Percentiles rank a stretch among this genome's conserved stretches.
These are phyloP conservation scores for Rhizoclosmatium globosum DNA, from an alignment of 192 early-diverging fungal species.

Conservation along the genomic window DNA sequence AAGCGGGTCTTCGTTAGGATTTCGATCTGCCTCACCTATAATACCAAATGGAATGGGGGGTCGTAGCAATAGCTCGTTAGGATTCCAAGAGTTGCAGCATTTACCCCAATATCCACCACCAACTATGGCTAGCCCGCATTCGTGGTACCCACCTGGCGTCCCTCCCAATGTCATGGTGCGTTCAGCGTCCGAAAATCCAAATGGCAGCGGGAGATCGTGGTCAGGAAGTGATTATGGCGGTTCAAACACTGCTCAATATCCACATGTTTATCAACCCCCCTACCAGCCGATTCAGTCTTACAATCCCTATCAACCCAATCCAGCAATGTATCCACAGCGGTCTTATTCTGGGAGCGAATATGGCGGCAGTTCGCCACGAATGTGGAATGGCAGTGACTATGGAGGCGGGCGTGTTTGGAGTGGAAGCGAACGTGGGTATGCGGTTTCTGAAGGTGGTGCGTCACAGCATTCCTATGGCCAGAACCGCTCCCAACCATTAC, in stretches of 20 bases:
- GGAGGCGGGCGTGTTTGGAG: not conserved
- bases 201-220: not conserved
- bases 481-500: not conserved
- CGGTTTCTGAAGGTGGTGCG: not conserved
- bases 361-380: not conserved
- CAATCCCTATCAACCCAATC: no score
- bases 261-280: not conserved
- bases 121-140: no score
- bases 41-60: no score
- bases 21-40: no score
- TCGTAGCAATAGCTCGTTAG: no score
- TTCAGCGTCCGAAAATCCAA: no score
- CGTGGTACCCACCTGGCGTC: no score
- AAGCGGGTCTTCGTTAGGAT: no score
- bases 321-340: no score
- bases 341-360: conserved; percentile 15
- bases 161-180: no score
- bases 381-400: not conserved
- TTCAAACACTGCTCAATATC: not conserved
- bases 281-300: not conserved
- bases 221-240: conserved; percentile 16
- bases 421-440: not conserved
- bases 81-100: no score
- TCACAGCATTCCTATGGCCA: not conserved
- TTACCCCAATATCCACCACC: no score